Conservation (phyloP, 139 green algal genomes). For the Chlamydomonas applanata region DNA sequence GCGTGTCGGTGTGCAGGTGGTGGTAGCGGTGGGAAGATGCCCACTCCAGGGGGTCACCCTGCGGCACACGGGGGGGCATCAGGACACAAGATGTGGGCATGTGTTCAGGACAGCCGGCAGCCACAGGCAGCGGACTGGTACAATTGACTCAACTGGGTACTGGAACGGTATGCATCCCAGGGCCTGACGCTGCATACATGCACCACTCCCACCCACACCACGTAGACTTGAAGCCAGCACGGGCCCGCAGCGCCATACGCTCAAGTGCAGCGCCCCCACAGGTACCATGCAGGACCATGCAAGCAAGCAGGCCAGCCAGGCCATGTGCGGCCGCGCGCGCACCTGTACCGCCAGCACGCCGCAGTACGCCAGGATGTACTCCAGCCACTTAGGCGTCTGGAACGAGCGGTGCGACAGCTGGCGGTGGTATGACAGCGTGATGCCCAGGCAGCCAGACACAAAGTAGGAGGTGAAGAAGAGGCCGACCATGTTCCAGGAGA, state of each 20-base stretch:
- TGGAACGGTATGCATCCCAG: no score
- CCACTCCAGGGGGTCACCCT: slow-evolving; percentile 94
- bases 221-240: neutral
- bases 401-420: slow-evolving; percentile 92
- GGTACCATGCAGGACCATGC: neutral
- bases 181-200: no score
- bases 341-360: slow-evolving; percentile 91
- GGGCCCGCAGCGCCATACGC: neutral
- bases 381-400: slow-evolving; percentile 95
- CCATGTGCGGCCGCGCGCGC: slow-evolving; percentile 84
- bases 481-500: slow-evolving; percentile 76
- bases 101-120: no score
- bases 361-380: slow-evolving; percentile 97
- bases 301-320: slow-evolving; percentile 7
- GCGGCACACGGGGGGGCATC: slow-evolving; percentile 21
- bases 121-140: no score
- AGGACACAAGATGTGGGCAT: neutral
- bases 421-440: slow-evolving; percentile 94
- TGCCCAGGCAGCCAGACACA: slow-evolving; percentile 93
- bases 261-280: neutral
- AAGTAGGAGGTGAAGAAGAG: slow-evolving; percentile 89
- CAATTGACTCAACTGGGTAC: no score
- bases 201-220: no score
- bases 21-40: slow-evolving; percentile 85
- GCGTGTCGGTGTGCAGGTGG: slow-evolving; percentile 95